A percentile compares a stretch with the other conserved stretches of the same genome.
Evolutionary conservation across 2,329 filamentous ascomycete species (phyloP).

Genomic region (Waltergamsia citrina): DNA sequence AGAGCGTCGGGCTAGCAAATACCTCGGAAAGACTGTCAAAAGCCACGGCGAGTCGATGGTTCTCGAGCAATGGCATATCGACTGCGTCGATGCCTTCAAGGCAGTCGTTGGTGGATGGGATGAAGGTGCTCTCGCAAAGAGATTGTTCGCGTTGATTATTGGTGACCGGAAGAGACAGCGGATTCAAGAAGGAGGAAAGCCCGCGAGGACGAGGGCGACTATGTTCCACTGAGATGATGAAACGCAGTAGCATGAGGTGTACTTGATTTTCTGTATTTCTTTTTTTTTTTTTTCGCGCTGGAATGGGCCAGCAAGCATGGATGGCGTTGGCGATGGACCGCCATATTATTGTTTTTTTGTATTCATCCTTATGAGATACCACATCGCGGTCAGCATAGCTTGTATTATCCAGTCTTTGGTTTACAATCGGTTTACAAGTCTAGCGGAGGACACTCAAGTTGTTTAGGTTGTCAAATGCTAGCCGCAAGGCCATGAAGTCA

Average conservation of each 20-base stretch:
- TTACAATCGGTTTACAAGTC: no score
- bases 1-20: slow-evolving; percentile 18
- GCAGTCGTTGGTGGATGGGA: slow-evolving; percentile 39
- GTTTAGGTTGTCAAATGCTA: no score
- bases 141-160: slow-evolving; percentile 42
- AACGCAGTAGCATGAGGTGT: not conserved
- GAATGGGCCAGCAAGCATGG: not conserved
- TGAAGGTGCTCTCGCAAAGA: slow-evolving; percentile 36
- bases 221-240: slow-evolving; percentile 20
- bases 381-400: no score
- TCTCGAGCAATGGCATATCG: slow-evolving; percentile 47
- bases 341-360: no score
- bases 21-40: slow-evolving; percentile 38
- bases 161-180: slow-evolving; percentile 30
- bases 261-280: not conserved
- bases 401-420: no score
- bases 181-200: no score
- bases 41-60: slow-evolving; percentile 35
- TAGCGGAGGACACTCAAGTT: no score
- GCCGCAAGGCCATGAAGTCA: slow-evolving; percentile 2
- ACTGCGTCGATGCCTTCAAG: slow-evolving; percentile 45
- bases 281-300: not conserved
- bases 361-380: no score
- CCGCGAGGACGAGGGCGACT: slow-evolving; percentile 9
- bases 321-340: not conserved